Percentiles rank a stretch among this genome's conserved stretches.
phyloP scores from a whole-genome alignment of 345 rosid species.

The Pistacia atlantica region DNA sequence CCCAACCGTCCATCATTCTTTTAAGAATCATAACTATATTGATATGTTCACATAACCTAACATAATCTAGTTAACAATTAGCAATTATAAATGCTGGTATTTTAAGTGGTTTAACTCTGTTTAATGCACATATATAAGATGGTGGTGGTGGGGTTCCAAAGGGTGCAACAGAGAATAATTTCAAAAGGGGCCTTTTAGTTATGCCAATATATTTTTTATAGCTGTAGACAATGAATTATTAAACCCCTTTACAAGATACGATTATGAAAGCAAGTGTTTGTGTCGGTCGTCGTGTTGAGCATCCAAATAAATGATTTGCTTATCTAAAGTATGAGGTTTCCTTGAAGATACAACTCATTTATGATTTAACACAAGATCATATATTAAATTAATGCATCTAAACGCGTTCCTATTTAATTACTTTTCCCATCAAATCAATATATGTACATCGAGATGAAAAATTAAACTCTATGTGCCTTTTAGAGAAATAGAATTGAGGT shows the following conservation, averaged over 20 bases:
- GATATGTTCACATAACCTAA: too few relatives aligned
- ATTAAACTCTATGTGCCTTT: background rate
- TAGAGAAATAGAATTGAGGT: background rate
- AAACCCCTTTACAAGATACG: too few relatives aligned
- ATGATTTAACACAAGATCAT: too few relatives aligned
- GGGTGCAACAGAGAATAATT: constrained; percentile 6
- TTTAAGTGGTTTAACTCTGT: too few relatives aligned
- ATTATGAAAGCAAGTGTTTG: too few relatives aligned
- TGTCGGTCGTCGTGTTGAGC: background rate
- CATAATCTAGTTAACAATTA: too few relatives aligned
- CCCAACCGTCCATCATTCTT: background rate
- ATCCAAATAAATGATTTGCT: background rate
- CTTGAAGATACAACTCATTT: background rate
- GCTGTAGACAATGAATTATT: too few relatives aligned
- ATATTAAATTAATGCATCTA: background rate
- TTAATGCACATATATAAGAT: too few relatives aligned
- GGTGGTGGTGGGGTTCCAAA: background rate
- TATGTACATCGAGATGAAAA: background rate
- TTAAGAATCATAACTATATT: too few relatives aligned
- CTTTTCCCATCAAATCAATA: background rate
- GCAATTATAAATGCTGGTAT: too few relatives aligned
- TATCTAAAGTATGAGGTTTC: background rate
- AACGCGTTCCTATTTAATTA: background rate
- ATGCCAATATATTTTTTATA: too few relatives aligned
- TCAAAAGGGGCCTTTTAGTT: background rate